phyloP scores from a whole-genome alignment of 1,284 basidiomycete species.

The Omphalotus olearius region DNA sequence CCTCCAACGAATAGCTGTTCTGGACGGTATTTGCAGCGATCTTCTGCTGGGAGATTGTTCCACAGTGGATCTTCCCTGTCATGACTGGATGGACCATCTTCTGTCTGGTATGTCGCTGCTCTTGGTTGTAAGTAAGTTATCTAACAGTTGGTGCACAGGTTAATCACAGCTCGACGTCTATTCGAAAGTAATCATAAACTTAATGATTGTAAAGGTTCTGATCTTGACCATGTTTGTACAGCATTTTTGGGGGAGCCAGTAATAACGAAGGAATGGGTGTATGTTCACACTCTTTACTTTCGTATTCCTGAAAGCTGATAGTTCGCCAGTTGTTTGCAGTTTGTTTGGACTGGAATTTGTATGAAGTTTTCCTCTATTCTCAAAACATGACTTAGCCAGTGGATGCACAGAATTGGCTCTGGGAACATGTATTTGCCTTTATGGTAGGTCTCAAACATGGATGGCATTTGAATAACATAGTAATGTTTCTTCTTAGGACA shows the following conservation, averaged over 20 bases:
- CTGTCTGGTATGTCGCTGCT: slow-evolving; percentile 3
- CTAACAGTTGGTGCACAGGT: no score
- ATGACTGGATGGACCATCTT: slow-evolving; percentile 8
- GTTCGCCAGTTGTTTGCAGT: slow-evolving; percentile 8
- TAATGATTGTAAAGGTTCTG: not conserved
- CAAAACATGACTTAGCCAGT: no score
- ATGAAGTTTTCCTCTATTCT: no score
- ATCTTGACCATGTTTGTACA: not conserved
- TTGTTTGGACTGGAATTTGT: slow-evolving; percentile 14
- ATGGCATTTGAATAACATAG: not conserved
- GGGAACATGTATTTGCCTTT: slow-evolving; percentile 7
- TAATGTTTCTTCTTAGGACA: slow-evolving; percentile 12
- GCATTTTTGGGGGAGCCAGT: slow-evolving; percentile 11
- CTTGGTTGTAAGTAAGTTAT: no score
- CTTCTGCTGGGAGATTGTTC: slow-evolving; percentile 18
- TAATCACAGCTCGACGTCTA: not conserved
- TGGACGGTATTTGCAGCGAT: slow-evolving; percentile 16
- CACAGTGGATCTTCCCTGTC: slow-evolving; percentile 18
- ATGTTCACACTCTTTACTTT: slow-evolving; percentile 1
- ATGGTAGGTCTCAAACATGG: not conserved
- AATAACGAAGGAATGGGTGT: slow-evolving; percentile 19
- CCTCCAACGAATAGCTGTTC: slow-evolving; percentile 3
- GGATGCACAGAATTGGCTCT: slow-evolving; percentile 10
- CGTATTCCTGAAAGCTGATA: not conserved
- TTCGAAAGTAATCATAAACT: not conserved